Percentiles rank a stretch among this genome's conserved stretches.
These are phyloP conservation scores for Ceriops zippeliana DNA, from an alignment of 345 rosid genomes.

Conservation along the genomic window DNA sequence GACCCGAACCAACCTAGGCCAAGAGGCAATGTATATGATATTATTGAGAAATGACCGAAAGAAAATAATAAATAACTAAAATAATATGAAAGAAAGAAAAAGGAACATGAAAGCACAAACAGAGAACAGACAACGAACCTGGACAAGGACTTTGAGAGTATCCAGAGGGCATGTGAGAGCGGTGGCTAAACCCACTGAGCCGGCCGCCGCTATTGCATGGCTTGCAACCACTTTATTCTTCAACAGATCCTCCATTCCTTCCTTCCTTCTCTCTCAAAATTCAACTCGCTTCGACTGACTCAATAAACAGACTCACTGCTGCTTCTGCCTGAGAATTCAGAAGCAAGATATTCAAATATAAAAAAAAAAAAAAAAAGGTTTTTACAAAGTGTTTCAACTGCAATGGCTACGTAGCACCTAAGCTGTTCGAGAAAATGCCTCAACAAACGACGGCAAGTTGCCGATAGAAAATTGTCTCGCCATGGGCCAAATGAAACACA, in stretches of 20 bases:
- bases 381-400: no score
- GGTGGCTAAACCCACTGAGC: slow-evolving; percentile 67
- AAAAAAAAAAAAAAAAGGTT: no score
- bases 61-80: not conserved
- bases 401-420: no score
- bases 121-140: slow-evolving; percentile 39
- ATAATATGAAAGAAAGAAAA: not conserved
- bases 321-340: no score
- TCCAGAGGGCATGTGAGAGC: slow-evolving; percentile 78
- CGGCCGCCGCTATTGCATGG: slow-evolving; percentile 72
- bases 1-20: slow-evolving; percentile 72
- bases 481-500: no score
- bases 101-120: not conserved
- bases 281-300: no score
- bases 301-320: no score
- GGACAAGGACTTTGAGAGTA: slow-evolving; percentile 70
- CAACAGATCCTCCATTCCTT: slow-evolving; percentile 35
- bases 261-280: not conserved
- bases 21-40: not conserved
- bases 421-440: no score
- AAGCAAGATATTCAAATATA: no score
- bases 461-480: no score
- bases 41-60: not conserved
- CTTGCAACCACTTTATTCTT: slow-evolving; percentile 68
- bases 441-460: no score